Base-by-base conservation (phyloP, 2,329 filamentous ascomycete genomes). In the Fusarium chlamydosporum region DNA sequence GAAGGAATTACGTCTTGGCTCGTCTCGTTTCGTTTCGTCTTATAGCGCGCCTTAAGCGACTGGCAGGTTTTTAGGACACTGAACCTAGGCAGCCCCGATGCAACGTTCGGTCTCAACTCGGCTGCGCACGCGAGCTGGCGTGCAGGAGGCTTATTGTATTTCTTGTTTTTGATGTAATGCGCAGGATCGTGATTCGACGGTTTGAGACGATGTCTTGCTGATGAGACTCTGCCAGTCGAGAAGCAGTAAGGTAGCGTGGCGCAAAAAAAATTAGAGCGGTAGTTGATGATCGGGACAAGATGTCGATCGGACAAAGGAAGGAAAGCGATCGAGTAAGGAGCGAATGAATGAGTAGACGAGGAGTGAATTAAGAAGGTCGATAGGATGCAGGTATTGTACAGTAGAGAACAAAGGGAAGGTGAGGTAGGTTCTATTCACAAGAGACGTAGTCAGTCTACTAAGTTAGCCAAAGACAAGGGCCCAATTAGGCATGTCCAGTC, bases 281-380 rank as follows among this genome's bases (percentile, higher is more conserved):
- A 51, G 51, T 54, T 60, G 48, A 45, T 46, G 58, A 58, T 63
- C 40, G 47, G 16, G 57, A 66, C 58, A 37, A 23, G 59, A 66
- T 59, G 61, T 55, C 59, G 58, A 67, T 63, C 52, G 48, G 61
- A 70, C 62, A 64, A 68, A 65, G 47, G 47, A 65, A 59, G 46
- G 56, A 57, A 41, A 45, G 59, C 35, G 51, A 45, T 51, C 52
- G 42, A 65, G 40, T 38, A 56, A 61, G 45, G 56, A 72, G 61
- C 51, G 67, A 66, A 58, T 60, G 64, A 54, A 62, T 60, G 64
- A 54, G 56, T 33, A 34, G 43, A 57, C 47, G 50, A 54, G 56
- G 27, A 42, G 56, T 58, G n/a, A 50, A 50, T 40, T 58, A 61
- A 47, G 45, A 38, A 37, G 46, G 47, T 37, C 42, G 56, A 56